Evolutionary conservation across 805 yeast genomes (phyloP).

Genomic region (Yarrowia deformans): DNA sequence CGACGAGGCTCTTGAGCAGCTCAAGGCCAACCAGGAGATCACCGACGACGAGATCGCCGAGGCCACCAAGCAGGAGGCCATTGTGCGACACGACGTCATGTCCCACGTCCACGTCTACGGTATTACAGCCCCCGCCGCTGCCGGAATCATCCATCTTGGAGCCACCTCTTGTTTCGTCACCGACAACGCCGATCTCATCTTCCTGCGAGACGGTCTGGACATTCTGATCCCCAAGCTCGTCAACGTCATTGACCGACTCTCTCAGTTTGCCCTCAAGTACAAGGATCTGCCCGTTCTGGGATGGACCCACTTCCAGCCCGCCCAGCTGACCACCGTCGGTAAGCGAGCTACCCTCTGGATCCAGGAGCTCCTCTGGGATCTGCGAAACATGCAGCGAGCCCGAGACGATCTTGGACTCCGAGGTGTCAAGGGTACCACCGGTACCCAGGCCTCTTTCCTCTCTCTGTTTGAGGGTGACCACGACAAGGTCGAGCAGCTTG

Average conservation of each 20-base stretch:
- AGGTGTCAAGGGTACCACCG: slow-evolving; percentile 99
- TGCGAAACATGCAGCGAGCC: slow-evolving; percentile 93
- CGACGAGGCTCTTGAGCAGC: slow-evolving; percentile 89
- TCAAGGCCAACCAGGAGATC: slow-evolving; percentile 77
- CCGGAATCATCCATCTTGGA: slow-evolving; percentile 97
- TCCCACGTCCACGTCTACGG: slow-evolving; percentile 98
- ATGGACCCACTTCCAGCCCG: slow-evolving; percentile 99
- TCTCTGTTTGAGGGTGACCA: slow-evolving; percentile 96
- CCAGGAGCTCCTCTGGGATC: slow-evolving; percentile 97
- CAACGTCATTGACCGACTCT: slow-evolving; percentile 89
- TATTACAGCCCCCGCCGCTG: slow-evolving; percentile 89
- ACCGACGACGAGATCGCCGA: slow-evolving; percentile 91
- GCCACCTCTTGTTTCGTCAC: slow-evolving; percentile 98
- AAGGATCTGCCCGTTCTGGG: slow-evolving; percentile 97
- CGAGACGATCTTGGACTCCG: slow-evolving; percentile 95
- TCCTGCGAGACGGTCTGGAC: slow-evolving; percentile 94
- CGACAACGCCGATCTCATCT: slow-evolving; percentile 96
- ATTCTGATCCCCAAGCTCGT: slow-evolving; percentile 92
- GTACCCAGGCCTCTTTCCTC: slow-evolving; percentile 97
- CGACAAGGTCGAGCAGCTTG: slow-evolving; percentile 92
- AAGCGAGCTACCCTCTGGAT: slow-evolving; percentile 98
- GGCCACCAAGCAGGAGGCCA: slow-evolving; percentile 93
- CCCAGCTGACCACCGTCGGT: slow-evolving; percentile 98
- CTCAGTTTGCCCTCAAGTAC: slow-evolving; percentile 86
- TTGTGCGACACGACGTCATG: slow-evolving; percentile 99